Evolutionary conservation across 495 filamentous ascomycete species (phyloP), one percentile per base, ranked within the genome.

Genomic region (Podospora pseudoanserina): DNA sequence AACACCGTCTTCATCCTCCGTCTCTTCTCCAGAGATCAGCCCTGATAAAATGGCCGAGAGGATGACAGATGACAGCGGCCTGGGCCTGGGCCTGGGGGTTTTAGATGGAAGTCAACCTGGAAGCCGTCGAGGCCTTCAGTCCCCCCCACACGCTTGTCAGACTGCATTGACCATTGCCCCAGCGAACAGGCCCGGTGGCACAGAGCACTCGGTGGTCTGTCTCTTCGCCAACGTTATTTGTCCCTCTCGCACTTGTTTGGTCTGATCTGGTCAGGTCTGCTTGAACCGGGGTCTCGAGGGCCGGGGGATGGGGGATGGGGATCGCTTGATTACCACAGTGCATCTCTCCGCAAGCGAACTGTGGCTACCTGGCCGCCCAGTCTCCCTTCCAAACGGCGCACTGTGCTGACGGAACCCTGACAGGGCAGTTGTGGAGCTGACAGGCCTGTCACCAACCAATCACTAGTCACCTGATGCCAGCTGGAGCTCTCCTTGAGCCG

Each of bases 351-450:
- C 60, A 60, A 65, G 68, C 39, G 39, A 63, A 68, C 66, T 67
- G 44, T 27, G 27, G 19, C 63, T 55, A 39, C 63, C 63, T 70
- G 34, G 57, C 59, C 64, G 65, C 61, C 59, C 63, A 49, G 62
- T 65, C 63, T 60, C 65, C 32, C 16, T 62, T 61, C 49, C 63
- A 39, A 28, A 19, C 26, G 6, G 53, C 39, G 27, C 66, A 70
- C 68, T 71, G 71, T 67, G 66, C 66, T 73, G 71, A 71, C 69
- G 68, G 65, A 68, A 66, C 70, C 70, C 58, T 72, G 71, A 68
- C 61, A 62, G 53, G 60, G 67, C 54, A 64, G 59, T 58, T 61
- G 65, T 20, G 55, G 30, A 54, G 30, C 63, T 23, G 28, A 63
- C 28, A 63, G 32, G n/a, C 30, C 61, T 19, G 32, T 20, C 64